phyloP scores from a whole-genome alignment of 805 yeast species.

The Ogataea parapolymorpha region DNA sequence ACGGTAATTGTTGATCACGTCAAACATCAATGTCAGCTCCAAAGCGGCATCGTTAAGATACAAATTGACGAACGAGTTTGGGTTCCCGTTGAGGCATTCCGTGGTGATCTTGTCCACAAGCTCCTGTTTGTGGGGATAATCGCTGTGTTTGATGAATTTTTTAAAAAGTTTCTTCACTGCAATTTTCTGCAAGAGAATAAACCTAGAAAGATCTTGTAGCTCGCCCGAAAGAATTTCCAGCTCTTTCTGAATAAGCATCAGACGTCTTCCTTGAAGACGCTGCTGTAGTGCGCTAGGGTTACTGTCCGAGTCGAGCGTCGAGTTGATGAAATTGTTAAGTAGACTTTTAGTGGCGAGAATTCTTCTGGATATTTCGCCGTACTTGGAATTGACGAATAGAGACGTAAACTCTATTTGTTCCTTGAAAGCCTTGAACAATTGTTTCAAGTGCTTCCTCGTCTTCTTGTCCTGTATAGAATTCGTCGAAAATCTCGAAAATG shows the following conservation, averaged over 20 bases:
- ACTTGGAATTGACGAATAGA: constrained; percentile 62
- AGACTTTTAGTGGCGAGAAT: constrained; percentile 27
- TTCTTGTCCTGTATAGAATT: constrained; percentile 13
- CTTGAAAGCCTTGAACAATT: constrained; percentile 42
- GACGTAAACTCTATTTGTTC: constrained; percentile 60
- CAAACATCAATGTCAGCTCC: constrained; percentile 54
- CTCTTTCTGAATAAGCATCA: constrained; percentile 32
- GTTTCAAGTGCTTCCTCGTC: constrained; percentile 26
- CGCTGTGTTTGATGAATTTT: constrained; percentile 53
- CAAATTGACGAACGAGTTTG: constrained; percentile 55
- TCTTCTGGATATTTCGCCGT: constrained; percentile 63
- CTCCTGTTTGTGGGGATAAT: constrained; percentile 31
- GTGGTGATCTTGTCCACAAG: constrained; percentile 32
- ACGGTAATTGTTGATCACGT: constrained; percentile 36
- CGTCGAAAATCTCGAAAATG: constrained; percentile 1
- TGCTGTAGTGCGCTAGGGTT: constrained; percentile 10
- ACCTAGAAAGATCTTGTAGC: constrained; percentile 65
- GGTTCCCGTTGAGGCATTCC: constrained; percentile 34
- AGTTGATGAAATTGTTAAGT: constrained; percentile 26
- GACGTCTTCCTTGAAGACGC: constrained; percentile 23
- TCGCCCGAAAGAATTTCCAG: constrained; percentile 44
- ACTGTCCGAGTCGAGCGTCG: constrained; percentile 8
- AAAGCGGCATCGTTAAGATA: constrained; percentile 61
- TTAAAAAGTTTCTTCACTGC: constrained; percentile 72
- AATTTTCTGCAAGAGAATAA: constrained; percentile 68